These are phyloP conservation scores for Chromosphaera perkinsii DNA, from an alignment of 208 protist genomes.

Conservation along the genomic window DNA sequence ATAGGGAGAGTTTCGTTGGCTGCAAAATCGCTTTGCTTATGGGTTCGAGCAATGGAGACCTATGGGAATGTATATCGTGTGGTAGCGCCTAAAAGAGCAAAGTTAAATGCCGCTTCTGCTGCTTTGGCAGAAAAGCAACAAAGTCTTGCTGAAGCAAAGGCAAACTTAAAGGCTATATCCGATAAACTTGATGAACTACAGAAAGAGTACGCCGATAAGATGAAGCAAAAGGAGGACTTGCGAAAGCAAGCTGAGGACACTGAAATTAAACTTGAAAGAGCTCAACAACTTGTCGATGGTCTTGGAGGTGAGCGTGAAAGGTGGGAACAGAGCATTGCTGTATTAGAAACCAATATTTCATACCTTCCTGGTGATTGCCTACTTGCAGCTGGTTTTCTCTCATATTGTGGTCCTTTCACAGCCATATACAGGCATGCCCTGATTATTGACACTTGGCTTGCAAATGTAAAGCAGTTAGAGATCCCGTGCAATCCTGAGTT, in stretches of 20 bases:
- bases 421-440: too few relatives aligned
- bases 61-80: too few relatives aligned
- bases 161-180: constrained; percentile 79
- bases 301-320: constrained; percentile 88
- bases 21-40: too few relatives aligned
- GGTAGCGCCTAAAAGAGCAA: constrained; percentile 89
- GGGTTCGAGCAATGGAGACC: too few relatives aligned
- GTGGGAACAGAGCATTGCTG: constrained; percentile 91
- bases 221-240: constrained; percentile 82
- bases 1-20: too few relatives aligned
- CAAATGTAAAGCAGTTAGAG: too few relatives aligned
- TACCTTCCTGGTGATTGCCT: too few relatives aligned
- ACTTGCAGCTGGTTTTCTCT: too few relatives aligned
- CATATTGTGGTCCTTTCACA: too few relatives aligned
- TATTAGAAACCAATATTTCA: too few relatives aligned
- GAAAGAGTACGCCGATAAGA: constrained; percentile 73
- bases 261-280: constrained; percentile 90
- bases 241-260: constrained; percentile 80
- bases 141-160: constrained; percentile 80
- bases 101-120: constrained; percentile 82
- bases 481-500: too few relatives aligned
- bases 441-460: too few relatives aligned
- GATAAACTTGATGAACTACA: constrained; percentile 83
- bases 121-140: constrained; percentile 85
- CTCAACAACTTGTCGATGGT: constrained; percentile 89